Percentiles rank a stretch among this genome's conserved stretches.
These are phyloP conservation scores for Albifimbria verrucaria DNA, from an alignment of 2,329 filamentous ascomycete genomes.

Conservation along the genomic window DNA sequence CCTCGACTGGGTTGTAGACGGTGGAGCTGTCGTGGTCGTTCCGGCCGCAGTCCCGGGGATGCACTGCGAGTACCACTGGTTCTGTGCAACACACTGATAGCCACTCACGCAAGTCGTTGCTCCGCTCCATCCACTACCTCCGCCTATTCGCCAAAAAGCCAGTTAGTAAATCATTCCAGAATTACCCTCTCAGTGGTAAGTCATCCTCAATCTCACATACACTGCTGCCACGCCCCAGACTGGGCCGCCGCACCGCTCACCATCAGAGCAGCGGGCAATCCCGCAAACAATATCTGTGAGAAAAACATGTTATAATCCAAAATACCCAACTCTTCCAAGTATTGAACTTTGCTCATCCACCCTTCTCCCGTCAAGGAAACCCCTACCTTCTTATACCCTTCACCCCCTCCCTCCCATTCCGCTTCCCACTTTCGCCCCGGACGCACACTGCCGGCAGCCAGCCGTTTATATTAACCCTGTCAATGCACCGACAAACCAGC, in stretches of 20 bases:
- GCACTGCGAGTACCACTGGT: conserved; percentile 1
- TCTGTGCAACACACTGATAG: neutral
- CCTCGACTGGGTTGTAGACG: too few species aligned
- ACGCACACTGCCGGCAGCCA: neutral
- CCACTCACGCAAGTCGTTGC: conserved; percentile 1
- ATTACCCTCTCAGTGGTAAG: too few species aligned
- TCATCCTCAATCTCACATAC: neutral
- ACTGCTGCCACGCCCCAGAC: conserved; percentile 1
- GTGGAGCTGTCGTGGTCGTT: neutral
- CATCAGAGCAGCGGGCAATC: neutral
- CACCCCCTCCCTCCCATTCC: neutral
- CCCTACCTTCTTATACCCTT: neutral
- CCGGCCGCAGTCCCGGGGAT: neutral
- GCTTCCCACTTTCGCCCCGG: neutral
- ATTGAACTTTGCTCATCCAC: too few species aligned
- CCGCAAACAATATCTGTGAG: neutral
- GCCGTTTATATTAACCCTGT: neutral
- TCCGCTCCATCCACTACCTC: neutral
- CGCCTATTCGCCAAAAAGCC: too few species aligned
- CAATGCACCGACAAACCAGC: too few species aligned
- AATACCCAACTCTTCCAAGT: too few species aligned
- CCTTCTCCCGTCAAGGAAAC: neutral
- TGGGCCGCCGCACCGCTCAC: neutral
- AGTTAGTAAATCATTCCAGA: too few species aligned
- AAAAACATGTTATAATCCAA: neutral